Evolutionary conservation across 2,329 filamentous ascomycete genomes (phyloP), one percentile per base, ranked within the genome.

Genomic region (Macroventuria anomochaeta): DNA sequence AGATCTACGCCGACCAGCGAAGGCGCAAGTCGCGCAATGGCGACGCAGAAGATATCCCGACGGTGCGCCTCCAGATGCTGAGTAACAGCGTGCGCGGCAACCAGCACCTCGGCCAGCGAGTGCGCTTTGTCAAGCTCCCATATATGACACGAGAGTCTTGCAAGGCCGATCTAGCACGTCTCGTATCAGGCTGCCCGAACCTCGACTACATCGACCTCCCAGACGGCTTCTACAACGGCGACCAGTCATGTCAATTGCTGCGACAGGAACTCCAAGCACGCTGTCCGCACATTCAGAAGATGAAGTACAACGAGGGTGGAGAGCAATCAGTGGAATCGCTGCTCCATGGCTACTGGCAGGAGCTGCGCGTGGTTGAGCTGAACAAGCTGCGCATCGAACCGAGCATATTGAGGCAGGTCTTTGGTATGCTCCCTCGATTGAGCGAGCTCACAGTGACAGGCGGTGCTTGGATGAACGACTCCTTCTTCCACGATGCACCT

Each of bases 71-170:
- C 43, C 84, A 86, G 65, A 82, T 96, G 50, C 83, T 97, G 39
- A 90, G 88, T 70, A 86, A 91, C 57, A 91, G 92, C 1, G 85
- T 97, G 42, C 86, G 92, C 58, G 89, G 93, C 42, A 88, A 92
- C 57, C 84, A 86, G 18, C 85, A 78, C 40, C 74, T 96, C 38
- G 91, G 88, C 28, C 79, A 83, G 49, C 79, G 85, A 34, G 90
- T 96, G 5, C 79, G 88, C 68, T 92, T 88, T 65, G 81, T 97
- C 67, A 96, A 96, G 79, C 87, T 91, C 54, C 91, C 93, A 6
- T 97, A 96, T 75, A 97, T 97, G 93, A 88, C 93, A 47, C 87
- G 93, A 53, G 91, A 97, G 77, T 90, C 90, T 1, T 89, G 85
- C 71, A 91, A 95, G 72, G 84, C 89, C 47, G 90, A 93, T 59